Percentiles rank a stretch among this genome's conserved stretches.
Evolutionary conservation across 768 basidiomycete species (phyloP).

Genomic region (Neoboletus subvelutipes): DNA sequence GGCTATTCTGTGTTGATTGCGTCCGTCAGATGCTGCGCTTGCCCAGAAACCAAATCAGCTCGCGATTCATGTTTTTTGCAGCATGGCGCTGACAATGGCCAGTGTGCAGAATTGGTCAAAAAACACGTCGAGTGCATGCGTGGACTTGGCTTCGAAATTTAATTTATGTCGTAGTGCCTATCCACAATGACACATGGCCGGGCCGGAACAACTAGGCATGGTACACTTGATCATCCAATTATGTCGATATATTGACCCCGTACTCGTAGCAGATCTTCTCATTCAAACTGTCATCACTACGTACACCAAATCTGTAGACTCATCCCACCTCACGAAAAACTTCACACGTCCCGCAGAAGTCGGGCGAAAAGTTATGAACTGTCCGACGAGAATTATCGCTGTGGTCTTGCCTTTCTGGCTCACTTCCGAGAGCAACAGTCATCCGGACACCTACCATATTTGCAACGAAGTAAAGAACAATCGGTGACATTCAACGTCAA

Average conservation of each 20-base stretch:
- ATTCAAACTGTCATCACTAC: neutral
- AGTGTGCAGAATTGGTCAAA: slow-evolving; percentile 78
- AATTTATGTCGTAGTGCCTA: slow-evolving; percentile 11
- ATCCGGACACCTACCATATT: neutral
- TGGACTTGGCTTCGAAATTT: slow-evolving; percentile 83
- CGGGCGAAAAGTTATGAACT: neutral
- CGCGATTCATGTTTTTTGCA: slow-evolving; percentile 94
- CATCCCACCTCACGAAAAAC: slow-evolving; percentile 10
- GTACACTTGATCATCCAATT: neutral
- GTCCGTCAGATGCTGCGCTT: slow-evolving; percentile 83
- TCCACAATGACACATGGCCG: neutral
- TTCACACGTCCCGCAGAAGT: neutral
- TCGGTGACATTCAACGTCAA: neutral
- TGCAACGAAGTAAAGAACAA: neutral
- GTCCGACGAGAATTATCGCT: neutral
- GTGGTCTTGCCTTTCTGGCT: neutral
- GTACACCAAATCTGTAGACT: neutral
- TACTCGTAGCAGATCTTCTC: neutral
- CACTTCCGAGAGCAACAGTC: no score
- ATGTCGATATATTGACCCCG: neutral
- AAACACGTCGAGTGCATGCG: slow-evolving; percentile 91
- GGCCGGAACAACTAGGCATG: neutral
- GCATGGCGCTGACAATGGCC: slow-evolving; percentile 61
- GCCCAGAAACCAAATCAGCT: slow-evolving; percentile 88
- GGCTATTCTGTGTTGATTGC: neutral